Evolutionary conservation across 148 eudicot species (phyloP).

Genomic region (Euryodendron excelsum): DNA sequence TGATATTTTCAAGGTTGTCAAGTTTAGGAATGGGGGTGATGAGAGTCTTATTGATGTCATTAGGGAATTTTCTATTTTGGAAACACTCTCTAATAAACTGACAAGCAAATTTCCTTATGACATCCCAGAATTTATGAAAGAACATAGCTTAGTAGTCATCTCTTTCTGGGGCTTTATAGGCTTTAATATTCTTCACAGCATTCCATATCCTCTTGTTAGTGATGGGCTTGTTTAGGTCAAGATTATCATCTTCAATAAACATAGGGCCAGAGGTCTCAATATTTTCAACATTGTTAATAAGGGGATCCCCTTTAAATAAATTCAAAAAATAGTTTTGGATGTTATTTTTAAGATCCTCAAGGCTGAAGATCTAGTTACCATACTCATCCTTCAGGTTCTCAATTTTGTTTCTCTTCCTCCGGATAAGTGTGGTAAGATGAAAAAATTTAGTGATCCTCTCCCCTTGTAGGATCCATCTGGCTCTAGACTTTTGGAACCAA

Average conservation of each 20-base stretch:
- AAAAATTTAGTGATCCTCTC: neutral
- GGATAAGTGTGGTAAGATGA: neutral
- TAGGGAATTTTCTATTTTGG: neutral
- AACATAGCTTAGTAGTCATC: too few relatives aligned
- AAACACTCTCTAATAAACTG: neutral
- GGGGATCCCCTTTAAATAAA: neutral
- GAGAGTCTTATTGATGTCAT: neutral
- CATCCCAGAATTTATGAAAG: neutral
- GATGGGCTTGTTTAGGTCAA: neutral
- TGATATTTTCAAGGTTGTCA: too few relatives aligned
- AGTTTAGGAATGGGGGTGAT: neutral
- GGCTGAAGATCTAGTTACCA: neutral
- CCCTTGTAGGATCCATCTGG: neutral
- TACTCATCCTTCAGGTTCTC: neutral
- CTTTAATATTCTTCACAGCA: neutral
- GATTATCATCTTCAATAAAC: neutral
- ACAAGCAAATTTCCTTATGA: neutral
- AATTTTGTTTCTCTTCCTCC: neutral
- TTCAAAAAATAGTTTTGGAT: neutral
- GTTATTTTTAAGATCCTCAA: neutral
- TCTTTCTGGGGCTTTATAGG: neutral
- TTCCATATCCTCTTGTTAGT: neutral
- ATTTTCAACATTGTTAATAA: neutral
- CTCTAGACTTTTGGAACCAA: neutral
- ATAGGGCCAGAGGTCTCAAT: neutral